Evolutionary conservation across 140 eudicot genomes (phyloP).

Genomic region (Erigeron philadelphicus): DNA sequence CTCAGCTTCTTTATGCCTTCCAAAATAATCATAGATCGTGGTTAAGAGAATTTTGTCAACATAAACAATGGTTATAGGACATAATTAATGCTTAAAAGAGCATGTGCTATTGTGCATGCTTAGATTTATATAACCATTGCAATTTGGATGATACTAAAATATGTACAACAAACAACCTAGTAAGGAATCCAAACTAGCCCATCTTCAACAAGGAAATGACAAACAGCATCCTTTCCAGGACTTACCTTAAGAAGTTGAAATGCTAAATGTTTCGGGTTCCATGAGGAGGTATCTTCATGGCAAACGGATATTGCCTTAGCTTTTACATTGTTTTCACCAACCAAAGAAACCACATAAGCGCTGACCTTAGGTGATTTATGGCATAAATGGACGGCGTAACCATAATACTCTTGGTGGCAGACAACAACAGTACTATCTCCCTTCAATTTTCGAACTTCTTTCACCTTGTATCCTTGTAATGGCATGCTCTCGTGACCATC

Average conservation of each 20-base stretch:
- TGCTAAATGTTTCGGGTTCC: slow-evolving; percentile 60
- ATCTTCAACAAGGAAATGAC: slow-evolving; percentile 64
- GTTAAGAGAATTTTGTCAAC: too few species aligned
- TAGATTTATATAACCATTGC: not conserved
- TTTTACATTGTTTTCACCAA: slow-evolving; percentile 32
- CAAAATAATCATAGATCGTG: not conserved
- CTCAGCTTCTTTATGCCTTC: too few species aligned
- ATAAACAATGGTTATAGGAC: not conserved
- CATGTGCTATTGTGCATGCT: not conserved
- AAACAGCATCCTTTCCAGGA: slow-evolving; percentile 53
- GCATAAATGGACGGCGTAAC: slow-evolving; percentile 52
- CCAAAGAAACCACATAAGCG: slow-evolving; percentile 38
- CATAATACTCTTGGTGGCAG: slow-evolving; percentile 53
- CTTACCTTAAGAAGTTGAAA: slow-evolving; percentile 52
- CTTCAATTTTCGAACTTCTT: slow-evolving; percentile 28
- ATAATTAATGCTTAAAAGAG: not conserved
- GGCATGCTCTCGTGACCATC: slow-evolving; percentile 20
- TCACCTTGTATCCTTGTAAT: slow-evolving; percentile 28
- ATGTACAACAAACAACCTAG: too few species aligned
- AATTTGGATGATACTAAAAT: not conserved
- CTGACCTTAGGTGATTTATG: slow-evolving; percentile 33
- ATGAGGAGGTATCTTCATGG: slow-evolving; percentile 45
- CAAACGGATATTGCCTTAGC: slow-evolving; percentile 48
- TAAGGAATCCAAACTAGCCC: slow-evolving; percentile 50
- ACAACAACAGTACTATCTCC: slow-evolving; percentile 32